Conservation (phyloP, 495 filamentous ascomycete genomes). For the Penicillium riverlandense region DNA sequence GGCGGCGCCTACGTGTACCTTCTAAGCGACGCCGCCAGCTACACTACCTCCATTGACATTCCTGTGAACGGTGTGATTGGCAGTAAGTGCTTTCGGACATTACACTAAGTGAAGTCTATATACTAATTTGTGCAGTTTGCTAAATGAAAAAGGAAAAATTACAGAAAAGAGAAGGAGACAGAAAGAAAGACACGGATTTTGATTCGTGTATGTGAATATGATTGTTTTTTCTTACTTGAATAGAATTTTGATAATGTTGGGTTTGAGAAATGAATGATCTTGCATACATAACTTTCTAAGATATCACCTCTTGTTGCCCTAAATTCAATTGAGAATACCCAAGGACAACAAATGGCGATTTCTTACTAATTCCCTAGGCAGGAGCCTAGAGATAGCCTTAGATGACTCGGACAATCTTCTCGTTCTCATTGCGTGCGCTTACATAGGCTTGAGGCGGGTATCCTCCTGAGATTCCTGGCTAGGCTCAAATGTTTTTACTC, state of each 20-base stretch:
- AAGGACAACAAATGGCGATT: too few relatives aligned
- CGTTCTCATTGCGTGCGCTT: too few relatives aligned
- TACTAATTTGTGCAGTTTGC: conserved; percentile 9
- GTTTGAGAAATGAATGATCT: background rate
- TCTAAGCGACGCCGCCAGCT: conserved; percentile 31
- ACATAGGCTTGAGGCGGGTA: too few relatives aligned
- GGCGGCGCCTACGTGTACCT: conserved; percentile 38
- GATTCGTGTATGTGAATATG: background rate
- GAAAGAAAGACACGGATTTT: background rate
- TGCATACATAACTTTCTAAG: background rate
- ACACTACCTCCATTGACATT: conserved; percentile 36
- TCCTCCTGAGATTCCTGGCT: too few relatives aligned
- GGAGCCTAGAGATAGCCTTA: too few relatives aligned
- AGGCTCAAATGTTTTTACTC: too few relatives aligned
- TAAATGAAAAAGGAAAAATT: background rate
- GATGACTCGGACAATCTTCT: too few relatives aligned
- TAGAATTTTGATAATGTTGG: background rate
- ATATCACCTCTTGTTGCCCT: background rate
- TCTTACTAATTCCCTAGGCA: too few relatives aligned
- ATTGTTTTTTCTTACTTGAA: background rate
- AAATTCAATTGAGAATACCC: background rate
- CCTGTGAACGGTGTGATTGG: conserved; percentile 29
- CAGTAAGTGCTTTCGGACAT: conserved; percentile 9
- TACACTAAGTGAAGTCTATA: background rate
- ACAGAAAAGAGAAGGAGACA: too few relatives aligned